Base-by-base conservation (phyloP, 179 eudicot species). In the Patellifolia procumbens region DNA sequence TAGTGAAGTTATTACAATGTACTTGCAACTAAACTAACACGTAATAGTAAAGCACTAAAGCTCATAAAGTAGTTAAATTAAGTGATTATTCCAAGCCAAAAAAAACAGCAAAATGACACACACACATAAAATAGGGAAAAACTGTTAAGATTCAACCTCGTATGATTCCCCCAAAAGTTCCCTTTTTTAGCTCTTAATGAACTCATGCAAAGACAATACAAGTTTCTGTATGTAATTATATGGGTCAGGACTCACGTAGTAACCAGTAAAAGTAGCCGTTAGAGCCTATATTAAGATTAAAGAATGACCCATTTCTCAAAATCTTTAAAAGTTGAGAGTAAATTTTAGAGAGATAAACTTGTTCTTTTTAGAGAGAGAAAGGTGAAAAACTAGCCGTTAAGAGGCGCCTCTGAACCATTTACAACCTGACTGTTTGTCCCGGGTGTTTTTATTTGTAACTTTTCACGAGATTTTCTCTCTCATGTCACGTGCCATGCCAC, bases 401-500 rank as follows among this genome's bases (percentile, higher is more conserved):
- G 68, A 70, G 61, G 74, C 83, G 70, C 75, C 83, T 62, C 73
- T 49, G 73, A 49, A 70, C 60, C 73, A 68, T 70, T 70, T 49
- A 32, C 59, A 29, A 67, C 5, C 73, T 70, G 73, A 70, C 73
- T 49, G 59, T 49, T 70, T 70, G 73, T 70, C 73, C 73, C 73
- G 73, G 73, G 43, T 37, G 39, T 66, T 63, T n/a, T 58, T 39
- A n/a, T 65, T 63, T 67, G 22, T 16, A 49, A 48, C 73, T 70
- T 58, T 70, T 70, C 60, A 70, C 73, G 43, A 29, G 73, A 70
- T 9, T 70, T 73, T 62, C 76, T 82, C 83, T 83, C 83, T 58
- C 81, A 59, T 70, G 89, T 46, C 72, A 87, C 90, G 89, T 86
- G 88, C 72, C 39, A 43, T 56, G 69, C 37, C 74, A 63, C 78